phyloP scores from a whole-genome alignment of 106 monocot species.

The Dactylorhiza incarnata region DNA sequence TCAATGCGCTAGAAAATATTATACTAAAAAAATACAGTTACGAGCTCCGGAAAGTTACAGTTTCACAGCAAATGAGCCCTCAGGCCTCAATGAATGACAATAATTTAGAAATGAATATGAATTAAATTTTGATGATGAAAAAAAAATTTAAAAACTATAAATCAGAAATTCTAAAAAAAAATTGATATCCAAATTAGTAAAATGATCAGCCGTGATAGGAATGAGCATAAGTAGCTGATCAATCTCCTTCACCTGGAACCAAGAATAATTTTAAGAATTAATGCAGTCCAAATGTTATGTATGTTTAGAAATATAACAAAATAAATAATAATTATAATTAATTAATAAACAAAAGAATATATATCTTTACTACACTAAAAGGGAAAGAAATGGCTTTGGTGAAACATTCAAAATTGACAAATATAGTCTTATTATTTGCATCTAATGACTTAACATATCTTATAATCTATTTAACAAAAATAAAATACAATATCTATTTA shows the following conservation, averaged over 20 bases:
- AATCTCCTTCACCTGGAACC: constrained; percentile 1
- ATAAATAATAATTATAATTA: neutral
- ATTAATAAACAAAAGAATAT: neutral
- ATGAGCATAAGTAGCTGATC: neutral
- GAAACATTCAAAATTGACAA: neutral
- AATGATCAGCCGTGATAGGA: neutral
- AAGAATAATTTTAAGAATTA: constrained; percentile 1
- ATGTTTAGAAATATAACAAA: too few species aligned
- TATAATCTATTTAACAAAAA: too few species aligned
- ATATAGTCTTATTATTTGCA: neutral
- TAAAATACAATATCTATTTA: too few species aligned
- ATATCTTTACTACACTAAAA: neutral
- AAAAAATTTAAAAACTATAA: neutral
- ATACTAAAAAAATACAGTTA: too few species aligned
- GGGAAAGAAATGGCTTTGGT: neutral
- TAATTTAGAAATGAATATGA: too few species aligned
- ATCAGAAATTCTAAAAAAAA: neutral
- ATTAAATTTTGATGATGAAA: neutral
- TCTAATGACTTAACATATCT: neutral
- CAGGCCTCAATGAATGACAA: too few species aligned
- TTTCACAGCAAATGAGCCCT: too few species aligned
- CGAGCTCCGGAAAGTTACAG: too few species aligned
- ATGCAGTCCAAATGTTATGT: neutral
- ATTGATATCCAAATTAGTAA: neutral
- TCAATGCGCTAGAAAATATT: too few species aligned